Percentiles rank a stretch among this genome's conserved stretches.
These are phyloP conservation scores for Blastobotrys raffinosifermentans DNA, from an alignment of 1,139 yeast genomes.

Conservation along the genomic window DNA sequence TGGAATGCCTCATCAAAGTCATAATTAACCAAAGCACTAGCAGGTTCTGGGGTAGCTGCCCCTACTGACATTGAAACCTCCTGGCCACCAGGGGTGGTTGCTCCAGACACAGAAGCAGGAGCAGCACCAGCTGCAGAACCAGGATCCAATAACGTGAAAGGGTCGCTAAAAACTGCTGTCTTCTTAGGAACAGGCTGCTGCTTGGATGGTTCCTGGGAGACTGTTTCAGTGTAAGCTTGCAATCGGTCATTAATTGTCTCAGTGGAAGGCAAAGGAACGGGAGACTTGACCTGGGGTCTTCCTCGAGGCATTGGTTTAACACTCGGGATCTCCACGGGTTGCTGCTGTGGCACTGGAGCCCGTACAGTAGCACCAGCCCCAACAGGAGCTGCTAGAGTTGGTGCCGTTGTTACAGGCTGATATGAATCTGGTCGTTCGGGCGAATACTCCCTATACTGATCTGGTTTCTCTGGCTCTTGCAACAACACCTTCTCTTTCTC, in stretches of 20 bases:
- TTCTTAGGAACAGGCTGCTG: background rate
- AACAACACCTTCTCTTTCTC: background rate
- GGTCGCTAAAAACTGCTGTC: slow-evolving; percentile 15
- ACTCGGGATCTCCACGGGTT: slow-evolving; percentile 16
- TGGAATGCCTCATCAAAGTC: slow-evolving; percentile 19
- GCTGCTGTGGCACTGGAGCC: slow-evolving; percentile 7
- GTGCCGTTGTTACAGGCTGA: background rate
- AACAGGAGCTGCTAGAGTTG: slow-evolving; percentile 2
- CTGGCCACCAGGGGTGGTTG: slow-evolving; percentile 1
- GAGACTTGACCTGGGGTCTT: slow-evolving; percentile 13
- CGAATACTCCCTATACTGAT: slow-evolving; percentile 5
- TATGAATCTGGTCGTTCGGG: no score
- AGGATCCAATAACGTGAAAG: slow-evolving; percentile 16
- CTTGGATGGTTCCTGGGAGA: slow-evolving; percentile 1
- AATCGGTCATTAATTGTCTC: slow-evolving; percentile 5
- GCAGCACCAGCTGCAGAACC: slow-evolving; percentile 1
- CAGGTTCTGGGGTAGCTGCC: slow-evolving; percentile 2
- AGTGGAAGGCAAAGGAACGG: slow-evolving; percentile 6
- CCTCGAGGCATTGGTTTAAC: slow-evolving; percentile 27
- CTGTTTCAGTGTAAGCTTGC: slow-evolving; percentile 12
- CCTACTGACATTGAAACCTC: background rate
- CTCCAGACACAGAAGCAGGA: no score
- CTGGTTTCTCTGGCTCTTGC: slow-evolving; percentile 8
- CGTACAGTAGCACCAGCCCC: slow-evolving; percentile 6
- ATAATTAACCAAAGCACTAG: slow-evolving; percentile 11